phyloP scores from a whole-genome alignment of 768 basidiomycete species.

The Kwoniella shandongensis region DNA sequence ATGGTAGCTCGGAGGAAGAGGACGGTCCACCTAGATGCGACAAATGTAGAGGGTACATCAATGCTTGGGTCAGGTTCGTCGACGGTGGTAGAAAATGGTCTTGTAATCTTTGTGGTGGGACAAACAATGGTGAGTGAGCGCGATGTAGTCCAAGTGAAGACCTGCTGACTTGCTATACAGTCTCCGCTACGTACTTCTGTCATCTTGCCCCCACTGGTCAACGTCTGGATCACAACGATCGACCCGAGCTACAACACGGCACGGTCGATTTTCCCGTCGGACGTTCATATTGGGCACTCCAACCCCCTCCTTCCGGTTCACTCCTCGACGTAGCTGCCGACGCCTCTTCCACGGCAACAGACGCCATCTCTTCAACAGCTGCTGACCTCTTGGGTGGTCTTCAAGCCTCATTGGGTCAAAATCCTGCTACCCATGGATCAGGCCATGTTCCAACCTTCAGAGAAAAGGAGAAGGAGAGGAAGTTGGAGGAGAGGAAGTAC shows the following conservation, averaged over 20 bases:
- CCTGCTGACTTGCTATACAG: conserved; percentile 55
- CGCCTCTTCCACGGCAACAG: conserved; percentile 52
- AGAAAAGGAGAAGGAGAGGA: conserved; percentile 31
- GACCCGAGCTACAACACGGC: conserved; percentile 84
- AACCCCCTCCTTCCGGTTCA: conserved; percentile 45
- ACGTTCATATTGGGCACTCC: conserved; percentile 76
- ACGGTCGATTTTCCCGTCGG: conserved; percentile 87
- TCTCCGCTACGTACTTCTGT: conserved; percentile 77
- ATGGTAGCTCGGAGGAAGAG: conserved; percentile 54
- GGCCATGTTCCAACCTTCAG: conserved; percentile 30
- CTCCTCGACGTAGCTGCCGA: conserved; percentile 55
- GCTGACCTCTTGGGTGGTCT: conserved; percentile 44
- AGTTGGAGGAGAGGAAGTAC: conserved; percentile 33
- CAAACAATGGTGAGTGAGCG: conserved; percentile 73
- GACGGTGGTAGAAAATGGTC: conserved; percentile 81
- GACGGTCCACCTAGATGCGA: conserved; percentile 79
- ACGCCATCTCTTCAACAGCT: conserved; percentile 44
- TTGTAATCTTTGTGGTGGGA: conserved; percentile 84
- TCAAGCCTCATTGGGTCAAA: conserved; percentile 40
- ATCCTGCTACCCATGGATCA: conserved; percentile 25
- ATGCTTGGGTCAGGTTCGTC: conserved; percentile 86
- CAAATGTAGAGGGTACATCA: conserved; percentile 83
- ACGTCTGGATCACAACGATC: conserved; percentile 73
- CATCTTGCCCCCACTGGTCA: conserved; percentile 74
- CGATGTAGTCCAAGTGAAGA: background rate